phyloP scores from a whole-genome alignment of 164 flowering plant genomes.

The Annona cherimola region DNA sequence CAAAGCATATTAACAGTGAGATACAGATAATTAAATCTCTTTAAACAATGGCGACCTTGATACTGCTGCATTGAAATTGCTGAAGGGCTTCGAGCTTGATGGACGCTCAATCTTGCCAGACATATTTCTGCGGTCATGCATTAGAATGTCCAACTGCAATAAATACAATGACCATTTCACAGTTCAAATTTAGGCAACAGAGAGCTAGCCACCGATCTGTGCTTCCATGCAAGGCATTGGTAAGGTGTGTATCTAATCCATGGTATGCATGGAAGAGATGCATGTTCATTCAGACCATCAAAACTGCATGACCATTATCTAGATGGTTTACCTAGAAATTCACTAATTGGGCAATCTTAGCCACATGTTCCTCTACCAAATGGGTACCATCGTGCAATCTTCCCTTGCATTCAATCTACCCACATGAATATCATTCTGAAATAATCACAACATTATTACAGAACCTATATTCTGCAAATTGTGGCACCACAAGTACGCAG shows the following conservation, averaged over 20 bases:
- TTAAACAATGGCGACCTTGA: conserved; percentile 23
- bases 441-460: not conserved
- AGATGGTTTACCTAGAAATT: not conserved
- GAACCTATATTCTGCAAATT: too few species aligned
- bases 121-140: conserved; percentile 57
- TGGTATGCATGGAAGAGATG: not conserved
- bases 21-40: not conserved
- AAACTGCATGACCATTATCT: not conserved
- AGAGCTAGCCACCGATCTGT: not conserved
- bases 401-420: not conserved
- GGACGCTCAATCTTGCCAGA: conserved; percentile 49
- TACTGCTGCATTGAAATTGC: conserved; percentile 11
- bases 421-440: not conserved
- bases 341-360: not conserved
- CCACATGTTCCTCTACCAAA: not conserved
- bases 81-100: conserved; percentile 12
- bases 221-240: not conserved
- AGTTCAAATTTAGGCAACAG: conserved; percentile 2
- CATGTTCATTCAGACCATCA: not conserved
- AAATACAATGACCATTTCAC: conserved; percentile 3
- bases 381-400: not conserved
- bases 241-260: not conserved
- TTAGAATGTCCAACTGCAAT: conserved; percentile 54
- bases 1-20: not conserved
- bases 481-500: too few species aligned